These are phyloP conservation scores for Pterulicium gracile DNA, from an alignment of 1,284 basidiomycete species.

Conservation along the genomic window DNA sequence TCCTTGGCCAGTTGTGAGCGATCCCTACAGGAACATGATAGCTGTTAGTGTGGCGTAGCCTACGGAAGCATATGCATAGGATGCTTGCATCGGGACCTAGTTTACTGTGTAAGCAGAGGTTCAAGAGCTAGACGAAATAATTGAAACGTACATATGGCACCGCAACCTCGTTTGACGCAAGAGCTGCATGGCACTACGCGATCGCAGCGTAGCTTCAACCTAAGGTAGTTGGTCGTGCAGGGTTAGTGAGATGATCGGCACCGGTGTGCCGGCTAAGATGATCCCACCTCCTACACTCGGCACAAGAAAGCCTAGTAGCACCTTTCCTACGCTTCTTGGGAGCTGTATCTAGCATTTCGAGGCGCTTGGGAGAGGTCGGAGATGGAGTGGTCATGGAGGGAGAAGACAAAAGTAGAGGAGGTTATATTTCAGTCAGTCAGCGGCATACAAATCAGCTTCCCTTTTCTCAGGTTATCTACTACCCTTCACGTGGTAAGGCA, in stretches of 20 bases:
- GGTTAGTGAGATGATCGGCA: constrained; percentile 7
- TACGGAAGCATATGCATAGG: constrained; percentile 8
- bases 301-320: constrained; percentile 64
- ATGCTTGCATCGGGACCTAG: constrained; percentile 31
- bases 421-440: too few relatives aligned
- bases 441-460: too few relatives aligned
- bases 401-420: background rate
- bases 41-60: constrained; percentile 1
- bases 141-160: constrained; percentile 41
- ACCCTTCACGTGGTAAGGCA: too few relatives aligned
- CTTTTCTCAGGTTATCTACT: too few relatives aligned
- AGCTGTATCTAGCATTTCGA: background rate
- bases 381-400: background rate
- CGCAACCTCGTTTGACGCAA: constrained; percentile 60
- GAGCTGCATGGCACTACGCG: constrained; percentile 55
- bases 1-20: constrained; percentile 68
- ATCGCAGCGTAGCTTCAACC: constrained; percentile 69
- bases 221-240: constrained; percentile 15
- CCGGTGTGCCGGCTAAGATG: too few relatives aligned
- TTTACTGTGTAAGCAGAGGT: background rate
- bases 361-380: background rate
- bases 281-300: constrained; percentile 71
- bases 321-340: constrained; percentile 63
- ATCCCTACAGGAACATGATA: constrained; percentile 31
- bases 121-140: background rate